These are phyloP conservation scores for Trypanosoma cruzi DNA, from an alignment of 208 protist genomes.

Conservation along the genomic window DNA sequence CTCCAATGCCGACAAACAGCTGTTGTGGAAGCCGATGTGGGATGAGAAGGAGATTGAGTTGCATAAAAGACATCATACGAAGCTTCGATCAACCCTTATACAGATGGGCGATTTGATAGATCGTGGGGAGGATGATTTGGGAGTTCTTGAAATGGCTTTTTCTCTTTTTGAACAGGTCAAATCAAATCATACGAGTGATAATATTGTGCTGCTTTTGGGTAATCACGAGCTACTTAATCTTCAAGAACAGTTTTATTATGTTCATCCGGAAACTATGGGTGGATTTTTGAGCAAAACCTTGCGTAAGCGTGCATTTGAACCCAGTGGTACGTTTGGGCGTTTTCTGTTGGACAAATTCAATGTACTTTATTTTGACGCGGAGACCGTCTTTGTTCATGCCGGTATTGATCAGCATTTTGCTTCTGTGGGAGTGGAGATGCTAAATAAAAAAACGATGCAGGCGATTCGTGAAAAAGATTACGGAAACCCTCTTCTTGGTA, in stretches of 20 bases:
- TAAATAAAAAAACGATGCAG: conserved; percentile 51
- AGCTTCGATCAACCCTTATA: conserved; percentile 60
- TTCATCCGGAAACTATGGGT: conserved; percentile 52
- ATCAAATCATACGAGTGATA: conserved; percentile 34
- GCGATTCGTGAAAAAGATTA: conserved; percentile 41
- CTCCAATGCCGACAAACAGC: conserved; percentile 3
- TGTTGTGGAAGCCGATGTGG: conserved; percentile 33
- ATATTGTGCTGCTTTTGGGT: conserved; percentile 74
- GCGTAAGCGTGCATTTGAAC: conserved; percentile 45
- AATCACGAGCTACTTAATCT: conserved; percentile 92
- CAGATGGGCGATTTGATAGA: conserved; percentile 86
- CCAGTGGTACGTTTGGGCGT: conserved; percentile 49
- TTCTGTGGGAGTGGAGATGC: conserved; percentile 32
- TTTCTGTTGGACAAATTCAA: conserved; percentile 73
- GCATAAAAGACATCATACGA: conserved; percentile 13
- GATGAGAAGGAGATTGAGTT: conserved; percentile 18
- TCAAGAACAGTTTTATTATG: conserved; percentile 66
- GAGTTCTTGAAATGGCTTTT: conserved; percentile 52
- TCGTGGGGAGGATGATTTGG: conserved; percentile 59
- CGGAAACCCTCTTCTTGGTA: conserved; percentile 37
- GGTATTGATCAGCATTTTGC: conserved; percentile 44
- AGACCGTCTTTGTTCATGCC: conserved; percentile 72
- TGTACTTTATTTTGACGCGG: conserved; percentile 43
- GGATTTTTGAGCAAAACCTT: conserved; percentile 54
- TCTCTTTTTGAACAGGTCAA: conserved; percentile 50